phyloP scores from a whole-genome alignment of 75 land plant species.

The Pinus albicaulis region DNA sequence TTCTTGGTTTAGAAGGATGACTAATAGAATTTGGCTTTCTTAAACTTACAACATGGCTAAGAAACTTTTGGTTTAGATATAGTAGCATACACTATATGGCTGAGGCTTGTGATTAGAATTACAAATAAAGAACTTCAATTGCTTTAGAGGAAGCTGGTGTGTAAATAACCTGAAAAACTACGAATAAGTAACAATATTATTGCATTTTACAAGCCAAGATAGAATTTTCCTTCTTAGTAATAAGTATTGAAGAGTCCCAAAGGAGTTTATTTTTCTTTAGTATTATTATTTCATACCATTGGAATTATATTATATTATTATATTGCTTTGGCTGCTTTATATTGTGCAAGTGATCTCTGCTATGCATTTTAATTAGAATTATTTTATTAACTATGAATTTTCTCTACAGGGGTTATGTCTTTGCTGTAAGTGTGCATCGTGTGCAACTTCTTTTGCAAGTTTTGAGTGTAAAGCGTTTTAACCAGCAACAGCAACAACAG shows the following conservation, averaged over 20 bases:
- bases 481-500: conserved; percentile 74
- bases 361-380: not conserved
- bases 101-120: not conserved
- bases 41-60: too few relatives aligned
- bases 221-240: not conserved
- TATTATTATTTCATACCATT: not conserved
- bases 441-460: conserved; percentile 97
- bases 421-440: conserved; percentile 98
- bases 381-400: not conserved
- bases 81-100: not conserved
- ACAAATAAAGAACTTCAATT: not conserved
- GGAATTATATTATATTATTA: too few relatives aligned
- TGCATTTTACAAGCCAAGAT: not conserved
- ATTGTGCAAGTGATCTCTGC: not conserved
- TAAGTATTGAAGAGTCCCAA: not conserved
- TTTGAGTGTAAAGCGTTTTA: conserved; percentile 87
- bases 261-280: too few relatives aligned
- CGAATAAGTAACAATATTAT: too few relatives aligned
- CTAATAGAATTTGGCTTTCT: not conserved
- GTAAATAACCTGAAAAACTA: too few relatives aligned
- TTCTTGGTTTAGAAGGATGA: not conserved
- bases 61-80: not conserved
- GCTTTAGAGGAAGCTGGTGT: too few relatives aligned
- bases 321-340: not conserved
- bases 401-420: conserved; percentile 85